Conservation (phyloP, 345 rosid genomes). For the Lepidium sativum region DNA sequence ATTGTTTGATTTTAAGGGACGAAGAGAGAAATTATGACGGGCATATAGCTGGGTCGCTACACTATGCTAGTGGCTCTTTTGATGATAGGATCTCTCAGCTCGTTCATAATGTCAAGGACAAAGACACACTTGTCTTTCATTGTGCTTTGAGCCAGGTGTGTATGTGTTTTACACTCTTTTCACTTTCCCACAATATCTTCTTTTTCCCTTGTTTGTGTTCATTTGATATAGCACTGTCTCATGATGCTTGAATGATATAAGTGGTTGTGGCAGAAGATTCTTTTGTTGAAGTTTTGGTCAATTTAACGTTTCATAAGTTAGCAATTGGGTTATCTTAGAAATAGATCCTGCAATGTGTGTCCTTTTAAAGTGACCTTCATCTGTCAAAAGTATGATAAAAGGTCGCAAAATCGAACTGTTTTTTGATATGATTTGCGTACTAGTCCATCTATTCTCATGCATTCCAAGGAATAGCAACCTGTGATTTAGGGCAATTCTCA, state of each 20-base stretch:
- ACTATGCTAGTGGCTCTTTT: conserved; percentile 66
- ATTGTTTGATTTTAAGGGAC: conserved; percentile 35
- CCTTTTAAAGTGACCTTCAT: background rate
- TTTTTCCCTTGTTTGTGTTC: background rate
- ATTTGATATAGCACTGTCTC: background rate
- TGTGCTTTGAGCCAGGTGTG: conserved; percentile 95
- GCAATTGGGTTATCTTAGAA: no score
- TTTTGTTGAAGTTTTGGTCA: background rate
- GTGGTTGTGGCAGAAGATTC: background rate
- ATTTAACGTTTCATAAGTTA: background rate
- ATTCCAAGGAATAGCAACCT: background rate
- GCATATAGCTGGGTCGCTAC: conserved; percentile 84
- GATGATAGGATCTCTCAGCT: conserved; percentile 69
- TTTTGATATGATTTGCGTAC: background rate
- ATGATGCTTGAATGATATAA: background rate
- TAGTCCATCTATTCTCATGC: background rate
- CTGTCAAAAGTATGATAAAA: background rate
- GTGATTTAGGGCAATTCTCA: background rate
- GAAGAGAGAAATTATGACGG: conserved; percentile 95
- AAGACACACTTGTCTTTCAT: conserved; percentile 93
- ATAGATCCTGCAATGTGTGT: no score
- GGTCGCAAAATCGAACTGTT: background rate
- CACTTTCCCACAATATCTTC: background rate
- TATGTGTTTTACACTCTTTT: background rate
- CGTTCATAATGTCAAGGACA: conserved; percentile 62